A percentile compares a stretch with the other conserved stretches of the same genome.
phyloP scores from a whole-genome alignment of 129 eudicot genomes.

The Lactuca sativa region DNA sequence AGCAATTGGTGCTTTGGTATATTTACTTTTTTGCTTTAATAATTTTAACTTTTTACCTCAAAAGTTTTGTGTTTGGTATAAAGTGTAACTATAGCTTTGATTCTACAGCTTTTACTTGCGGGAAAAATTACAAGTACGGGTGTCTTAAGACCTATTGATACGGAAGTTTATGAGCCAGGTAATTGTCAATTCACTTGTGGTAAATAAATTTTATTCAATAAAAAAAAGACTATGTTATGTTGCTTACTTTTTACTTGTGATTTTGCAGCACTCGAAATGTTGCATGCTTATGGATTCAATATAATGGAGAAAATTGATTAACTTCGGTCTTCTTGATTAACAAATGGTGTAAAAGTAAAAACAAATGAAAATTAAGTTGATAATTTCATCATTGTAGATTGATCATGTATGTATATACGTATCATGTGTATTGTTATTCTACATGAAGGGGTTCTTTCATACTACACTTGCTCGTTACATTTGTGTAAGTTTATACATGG shows the following conservation, averaged over 20 bases:
- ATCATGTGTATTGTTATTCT: background rate
- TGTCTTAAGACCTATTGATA: conserved; percentile 70
- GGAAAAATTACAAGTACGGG: conserved; percentile 64
- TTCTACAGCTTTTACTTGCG: conserved; percentile 70
- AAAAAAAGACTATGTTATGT: background rate
- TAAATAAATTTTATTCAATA: too few relatives aligned
- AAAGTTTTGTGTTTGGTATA: background rate
- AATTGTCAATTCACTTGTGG: background rate
- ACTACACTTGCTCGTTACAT: too few relatives aligned
- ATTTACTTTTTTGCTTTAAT: conserved; percentile 4
- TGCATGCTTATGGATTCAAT: conserved; percentile 80
- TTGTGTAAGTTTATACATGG: too few relatives aligned
- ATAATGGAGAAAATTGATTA: conserved; percentile 72
- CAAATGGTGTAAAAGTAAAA: background rate
- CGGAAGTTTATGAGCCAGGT: conserved; percentile 94
- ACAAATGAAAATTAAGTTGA: background rate
- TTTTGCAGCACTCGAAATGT: conserved; percentile 72
- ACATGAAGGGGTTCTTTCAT: background rate
- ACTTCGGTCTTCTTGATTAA: background rate
- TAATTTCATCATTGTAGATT: background rate
- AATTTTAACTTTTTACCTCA: background rate
- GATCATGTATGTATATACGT: background rate
- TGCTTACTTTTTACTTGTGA: conserved; percentile 24
- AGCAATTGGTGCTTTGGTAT: conserved; percentile 96
- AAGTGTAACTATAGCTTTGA: conserved; percentile 15